Conservation (phyloP, 108 stramenopile genomes). For the Nannochloropsis granulata region DNA sequence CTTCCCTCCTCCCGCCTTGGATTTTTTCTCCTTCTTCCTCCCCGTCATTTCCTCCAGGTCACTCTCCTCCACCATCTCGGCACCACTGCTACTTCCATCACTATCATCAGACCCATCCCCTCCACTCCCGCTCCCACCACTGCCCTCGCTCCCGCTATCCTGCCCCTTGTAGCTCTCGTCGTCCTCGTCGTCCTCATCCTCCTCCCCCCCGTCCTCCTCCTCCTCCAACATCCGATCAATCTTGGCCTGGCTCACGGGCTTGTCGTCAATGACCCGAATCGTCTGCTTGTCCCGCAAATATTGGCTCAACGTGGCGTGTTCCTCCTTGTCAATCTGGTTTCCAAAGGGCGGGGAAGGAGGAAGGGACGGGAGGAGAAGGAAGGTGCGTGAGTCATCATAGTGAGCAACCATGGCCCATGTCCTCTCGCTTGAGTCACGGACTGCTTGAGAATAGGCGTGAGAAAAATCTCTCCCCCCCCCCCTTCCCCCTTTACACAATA, state of each 20-base stretch:
- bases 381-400: too few relatives aligned
- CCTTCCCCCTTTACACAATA: too few relatives aligned
- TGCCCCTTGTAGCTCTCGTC: not conserved
- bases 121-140: not conserved
- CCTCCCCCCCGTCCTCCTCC: conserved; percentile 14
- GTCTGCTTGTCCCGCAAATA: not conserved
- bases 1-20: not conserved
- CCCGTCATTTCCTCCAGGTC: not conserved
- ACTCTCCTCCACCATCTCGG: conserved; percentile 7
- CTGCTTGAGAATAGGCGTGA: too few relatives aligned
- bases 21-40: not conserved
- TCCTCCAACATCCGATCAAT: not conserved
- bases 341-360: not conserved
- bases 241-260: not conserved
- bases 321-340: not conserved
- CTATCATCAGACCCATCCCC: conserved; percentile 15
- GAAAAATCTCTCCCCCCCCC: too few relatives aligned
- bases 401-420: too few relatives aligned
- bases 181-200: not conserved
- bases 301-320: not conserved
- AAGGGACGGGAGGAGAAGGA: not conserved
- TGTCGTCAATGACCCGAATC: not conserved
- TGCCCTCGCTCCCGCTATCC: conserved; percentile 24
- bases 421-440: too few relatives aligned
- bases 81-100: conserved; percentile 4